A percentile compares a stretch with the other conserved stretches of the same genome.
These are phyloP conservation scores for Penicillium sp. DNA, from an alignment of 2,329 filamentous ascomycete genomes.

Conservation along the genomic window DNA sequence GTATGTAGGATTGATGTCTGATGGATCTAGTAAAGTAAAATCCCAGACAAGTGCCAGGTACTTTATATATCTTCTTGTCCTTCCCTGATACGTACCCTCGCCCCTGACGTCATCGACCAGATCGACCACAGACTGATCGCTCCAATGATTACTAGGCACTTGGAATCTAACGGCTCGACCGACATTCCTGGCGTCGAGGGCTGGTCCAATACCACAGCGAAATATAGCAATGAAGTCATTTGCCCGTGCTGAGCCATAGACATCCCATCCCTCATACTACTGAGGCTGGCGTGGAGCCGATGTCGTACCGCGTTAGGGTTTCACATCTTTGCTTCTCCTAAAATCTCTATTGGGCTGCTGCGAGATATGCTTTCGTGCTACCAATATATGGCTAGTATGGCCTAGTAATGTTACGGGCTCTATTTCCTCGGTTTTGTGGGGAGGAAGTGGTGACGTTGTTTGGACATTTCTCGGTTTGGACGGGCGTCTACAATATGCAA, in stretches of 20 bases:
- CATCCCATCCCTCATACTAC: neutral
- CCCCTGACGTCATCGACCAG: constrained; percentile 11
- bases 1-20: neutral
- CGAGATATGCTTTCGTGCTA: neutral
- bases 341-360: neutral
- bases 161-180: neutral
- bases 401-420: no score
- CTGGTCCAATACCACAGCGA: neutral
- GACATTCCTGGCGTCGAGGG: neutral
- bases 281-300: neutral
- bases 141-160: neutral
- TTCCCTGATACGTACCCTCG: neutral
- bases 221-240: constrained; percentile 11
- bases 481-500: no score
- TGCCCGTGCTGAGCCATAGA: neutral
- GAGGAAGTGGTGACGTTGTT: no score
- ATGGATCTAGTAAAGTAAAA: neutral
- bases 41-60: neutral
- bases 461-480: no score
- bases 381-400: no score
- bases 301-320: neutral
- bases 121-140: neutral
- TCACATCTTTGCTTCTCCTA: no score
- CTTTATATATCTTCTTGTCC: neutral
- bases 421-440: no score